A percentile compares a stretch with the other conserved stretches of the same genome.
These are phyloP conservation scores for Tetracentron sinense DNA, from an alignment of 164 flowering plant genomes.

Conservation along the genomic window DNA sequence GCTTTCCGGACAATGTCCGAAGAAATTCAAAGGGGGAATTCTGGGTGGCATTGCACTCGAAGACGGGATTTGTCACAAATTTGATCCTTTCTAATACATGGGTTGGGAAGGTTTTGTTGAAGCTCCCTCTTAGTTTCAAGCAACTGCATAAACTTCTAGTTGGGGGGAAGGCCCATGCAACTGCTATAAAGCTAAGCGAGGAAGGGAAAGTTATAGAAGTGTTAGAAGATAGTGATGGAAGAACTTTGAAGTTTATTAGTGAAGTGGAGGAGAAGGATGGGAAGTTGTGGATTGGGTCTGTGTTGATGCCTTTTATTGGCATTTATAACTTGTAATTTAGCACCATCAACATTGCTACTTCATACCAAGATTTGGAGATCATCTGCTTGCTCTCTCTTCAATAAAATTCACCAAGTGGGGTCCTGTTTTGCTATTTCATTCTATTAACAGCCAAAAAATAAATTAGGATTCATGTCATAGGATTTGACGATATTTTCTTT, in stretches of 20 bases:
- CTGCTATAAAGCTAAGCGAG: conserved; percentile 34
- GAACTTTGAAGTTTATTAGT: conserved; percentile 20
- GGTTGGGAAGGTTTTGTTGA: background rate
- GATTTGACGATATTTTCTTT: too few species aligned
- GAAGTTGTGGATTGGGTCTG: conserved; percentile 50
- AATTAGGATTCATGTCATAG: too few species aligned
- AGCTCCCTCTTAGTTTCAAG: conserved; percentile 19
- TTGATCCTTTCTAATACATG: background rate
- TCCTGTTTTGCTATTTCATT: too few species aligned
- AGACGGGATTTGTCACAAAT: background rate
- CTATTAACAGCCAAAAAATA: too few species aligned
- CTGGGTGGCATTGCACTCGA: conserved; percentile 17
- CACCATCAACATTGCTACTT: too few species aligned
- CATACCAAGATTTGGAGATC: too few species aligned
- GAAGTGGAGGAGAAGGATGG: conserved; percentile 45
- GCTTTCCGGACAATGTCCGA: conserved; percentile 17
- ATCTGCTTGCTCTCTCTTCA: too few species aligned
- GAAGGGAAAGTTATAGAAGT: conserved; percentile 29
- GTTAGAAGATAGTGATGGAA: conserved; percentile 22
- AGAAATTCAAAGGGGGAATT: conserved; percentile 15
- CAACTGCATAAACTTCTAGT: conserved; percentile 3
- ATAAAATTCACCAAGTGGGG: too few species aligned
- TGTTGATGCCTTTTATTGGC: conserved; percentile 35
- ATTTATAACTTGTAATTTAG: too few species aligned
- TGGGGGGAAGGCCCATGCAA: conserved; percentile 20